Percentiles rank a stretch among this genome's conserved stretches.
phyloP scores from a whole-genome alignment of 495 filamentous ascomycete genomes.

The Copromyces sp. region DNA sequence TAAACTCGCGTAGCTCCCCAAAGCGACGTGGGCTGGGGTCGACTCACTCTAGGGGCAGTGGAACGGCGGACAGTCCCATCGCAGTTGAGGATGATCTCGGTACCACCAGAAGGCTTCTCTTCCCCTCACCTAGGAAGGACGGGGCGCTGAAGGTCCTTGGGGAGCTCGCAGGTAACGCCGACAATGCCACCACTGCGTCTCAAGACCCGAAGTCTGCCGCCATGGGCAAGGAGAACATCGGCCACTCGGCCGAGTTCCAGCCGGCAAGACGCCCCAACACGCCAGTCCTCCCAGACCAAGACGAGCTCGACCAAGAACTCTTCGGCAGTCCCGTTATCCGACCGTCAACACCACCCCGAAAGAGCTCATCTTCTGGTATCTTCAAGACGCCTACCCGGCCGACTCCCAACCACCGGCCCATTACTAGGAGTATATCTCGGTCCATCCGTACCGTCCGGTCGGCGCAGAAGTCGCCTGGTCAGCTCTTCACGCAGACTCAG shows the following conservation, averaged over 20 bases:
- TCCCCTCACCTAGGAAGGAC: conserved; percentile 59
- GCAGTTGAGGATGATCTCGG: conserved; percentile 46
- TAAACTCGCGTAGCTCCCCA: conserved; percentile 27
- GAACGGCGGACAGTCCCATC: conserved; percentile 57
- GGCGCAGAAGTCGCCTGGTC: conserved; percentile 25
- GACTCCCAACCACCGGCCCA: conserved; percentile 45
- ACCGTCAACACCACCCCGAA: conserved; percentile 54
- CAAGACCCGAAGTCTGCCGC: conserved; percentile 26
- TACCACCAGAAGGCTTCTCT: conserved; percentile 66
- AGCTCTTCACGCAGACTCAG: conserved; percentile 20
- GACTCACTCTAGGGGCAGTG: conserved; percentile 38
- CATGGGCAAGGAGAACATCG: conserved; percentile 32
- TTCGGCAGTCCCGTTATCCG: conserved; percentile 43
- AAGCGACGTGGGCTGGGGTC: conserved; percentile 27
- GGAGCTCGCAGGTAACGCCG: conserved; percentile 47
- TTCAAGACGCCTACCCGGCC: conserved; percentile 49
- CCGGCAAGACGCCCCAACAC: conserved; percentile 13
- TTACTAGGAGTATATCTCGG: conserved; percentile 45
- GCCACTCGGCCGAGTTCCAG: background rate
- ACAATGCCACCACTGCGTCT: conserved; percentile 31
- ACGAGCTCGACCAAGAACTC: conserved; percentile 46
- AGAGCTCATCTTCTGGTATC: conserved; percentile 31
- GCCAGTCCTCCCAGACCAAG: conserved; percentile 20
- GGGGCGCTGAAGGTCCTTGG: conserved; percentile 48
- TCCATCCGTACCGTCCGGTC: conserved; percentile 36